These are phyloP conservation scores for Acacia melanoxylon DNA, from an alignment of 306 rosid species.

Conservation along the genomic window DNA sequence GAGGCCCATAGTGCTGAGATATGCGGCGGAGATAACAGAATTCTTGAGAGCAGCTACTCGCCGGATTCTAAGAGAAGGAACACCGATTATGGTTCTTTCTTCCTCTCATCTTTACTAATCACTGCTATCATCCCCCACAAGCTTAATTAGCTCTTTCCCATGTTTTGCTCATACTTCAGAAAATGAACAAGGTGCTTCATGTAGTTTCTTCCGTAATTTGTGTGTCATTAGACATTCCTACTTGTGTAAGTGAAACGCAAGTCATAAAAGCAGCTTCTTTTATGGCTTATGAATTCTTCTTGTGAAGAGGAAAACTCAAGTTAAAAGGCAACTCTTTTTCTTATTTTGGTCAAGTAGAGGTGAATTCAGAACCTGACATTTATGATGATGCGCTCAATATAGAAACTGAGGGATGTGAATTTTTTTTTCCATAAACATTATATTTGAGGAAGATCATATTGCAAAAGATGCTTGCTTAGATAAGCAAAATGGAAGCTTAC, in stretches of 20 bases:
- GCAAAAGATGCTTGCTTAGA: too few relatives aligned
- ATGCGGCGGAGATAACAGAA: conserved; percentile 33
- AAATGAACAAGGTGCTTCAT: background rate
- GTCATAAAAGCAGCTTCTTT: background rate
- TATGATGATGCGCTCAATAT: background rate
- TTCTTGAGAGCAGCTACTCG: background rate
- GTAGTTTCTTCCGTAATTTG: background rate
- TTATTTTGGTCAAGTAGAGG: too few relatives aligned
- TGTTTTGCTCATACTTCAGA: background rate
- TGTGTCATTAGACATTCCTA: background rate
- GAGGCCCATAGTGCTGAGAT: conserved; percentile 43
- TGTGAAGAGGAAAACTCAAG: background rate
- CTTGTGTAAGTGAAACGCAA: background rate
- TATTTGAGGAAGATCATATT: background rate
- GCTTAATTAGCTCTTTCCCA: background rate
- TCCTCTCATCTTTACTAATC: background rate
- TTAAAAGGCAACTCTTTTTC: background rate
- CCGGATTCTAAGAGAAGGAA: background rate
- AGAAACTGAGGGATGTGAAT: background rate
- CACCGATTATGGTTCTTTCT: background rate
- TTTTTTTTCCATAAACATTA: background rate
- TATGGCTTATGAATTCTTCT: too few relatives aligned
- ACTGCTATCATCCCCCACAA: background rate
- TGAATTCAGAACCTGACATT: background rate
- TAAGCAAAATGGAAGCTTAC: too few relatives aligned